Base-by-base conservation (phyloP, 306 rosid species). In the Vigna radiata region DNA sequence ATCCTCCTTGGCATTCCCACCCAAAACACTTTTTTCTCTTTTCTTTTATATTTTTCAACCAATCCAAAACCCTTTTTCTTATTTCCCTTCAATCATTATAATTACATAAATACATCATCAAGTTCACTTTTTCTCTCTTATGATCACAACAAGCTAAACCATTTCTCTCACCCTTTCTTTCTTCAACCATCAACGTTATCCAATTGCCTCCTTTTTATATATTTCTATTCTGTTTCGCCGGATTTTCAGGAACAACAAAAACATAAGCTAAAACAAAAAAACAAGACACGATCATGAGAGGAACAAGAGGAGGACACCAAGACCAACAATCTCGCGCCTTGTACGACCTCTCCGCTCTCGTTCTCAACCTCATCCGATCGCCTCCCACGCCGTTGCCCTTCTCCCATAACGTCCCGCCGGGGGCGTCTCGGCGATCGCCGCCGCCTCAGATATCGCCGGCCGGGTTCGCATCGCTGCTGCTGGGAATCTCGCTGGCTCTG, bases 401-500 rank as follows among this genome's bases (percentile, higher is more conserved):
- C 2, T 71, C 93, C 75, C 88, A 86, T 49, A 64, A 75, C 10
- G 65, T 77, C 9, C 23, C 76, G 68, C 39, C 8, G 33, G 0
- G 29, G 36, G 52, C 78, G 14, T 46, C 69, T 1, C 78, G 81
- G 21, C 68, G 73, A 36, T 39, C 83, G 3, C 12, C 13, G 16
- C 73, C n/a, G 13, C 12, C 52, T 15, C 83, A 65, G 59, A 73
- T 73, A 19, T 4, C 79, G 4, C 79, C 83, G 21, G 87, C 88
- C 43, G 97, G 99, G 0, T 87, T 95, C 39, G 99, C 97, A 10
- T 89, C 91, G 18, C 66, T 95, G 68, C 82, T 95, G 36, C 77
- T 95, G 0, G 99, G 97, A 75, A 85, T 95, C n/a, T 90, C 99
- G 15, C 33, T 95, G 82, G 84, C 99, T 56, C 58, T 95, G 85